phyloP scores from a whole-genome alignment of 352 stramenopile genomes.

The Nothophytophthora sp. region DNA sequence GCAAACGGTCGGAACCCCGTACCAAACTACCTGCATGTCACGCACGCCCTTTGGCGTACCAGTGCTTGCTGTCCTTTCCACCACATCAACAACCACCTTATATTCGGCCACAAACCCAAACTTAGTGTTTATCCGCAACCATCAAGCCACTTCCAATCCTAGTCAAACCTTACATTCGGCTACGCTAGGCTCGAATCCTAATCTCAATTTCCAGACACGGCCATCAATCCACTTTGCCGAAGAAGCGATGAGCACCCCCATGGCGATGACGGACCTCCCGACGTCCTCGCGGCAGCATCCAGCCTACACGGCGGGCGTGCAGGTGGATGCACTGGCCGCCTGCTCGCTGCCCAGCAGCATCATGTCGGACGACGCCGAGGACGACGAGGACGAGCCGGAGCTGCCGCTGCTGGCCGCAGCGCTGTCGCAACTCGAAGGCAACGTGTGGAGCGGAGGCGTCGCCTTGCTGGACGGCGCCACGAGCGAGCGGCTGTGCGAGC shows the following conservation, averaged over 20 bases:
- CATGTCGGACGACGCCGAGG: constrained; percentile 21
- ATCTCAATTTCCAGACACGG: no score
- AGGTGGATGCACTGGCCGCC: constrained; percentile 51
- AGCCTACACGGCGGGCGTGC: constrained; percentile 27
- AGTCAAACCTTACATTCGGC: no score
- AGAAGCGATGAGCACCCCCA: not conserved
- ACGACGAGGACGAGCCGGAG: constrained; percentile 21
- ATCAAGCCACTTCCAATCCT: no score
- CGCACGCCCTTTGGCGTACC: no score
- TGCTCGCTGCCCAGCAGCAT: constrained; percentile 22
- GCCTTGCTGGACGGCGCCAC: constrained; percentile 46
- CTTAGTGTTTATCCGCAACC: no score
- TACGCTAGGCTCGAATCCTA: no score
- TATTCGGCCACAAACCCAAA: no score
- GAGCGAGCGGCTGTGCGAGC: constrained; percentile 41
- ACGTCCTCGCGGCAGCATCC: constrained; percentile 13
- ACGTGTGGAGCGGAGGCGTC: constrained; percentile 70
- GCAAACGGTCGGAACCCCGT: no score
- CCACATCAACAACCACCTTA: constrained; percentile 12
- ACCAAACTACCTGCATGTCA: no score
- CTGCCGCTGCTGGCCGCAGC: constrained; percentile 56
- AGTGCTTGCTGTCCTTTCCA: no score
- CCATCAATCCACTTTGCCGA: not conserved
- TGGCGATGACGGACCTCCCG: not conserved
- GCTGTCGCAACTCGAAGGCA: constrained; percentile 75